A percentile compares a stretch with the other conserved stretches of the same genome.
These are phyloP conservation scores for Colletotrichum sp. DNA, from an alignment of 2,329 filamentous ascomycete species.

Conservation along the genomic window DNA sequence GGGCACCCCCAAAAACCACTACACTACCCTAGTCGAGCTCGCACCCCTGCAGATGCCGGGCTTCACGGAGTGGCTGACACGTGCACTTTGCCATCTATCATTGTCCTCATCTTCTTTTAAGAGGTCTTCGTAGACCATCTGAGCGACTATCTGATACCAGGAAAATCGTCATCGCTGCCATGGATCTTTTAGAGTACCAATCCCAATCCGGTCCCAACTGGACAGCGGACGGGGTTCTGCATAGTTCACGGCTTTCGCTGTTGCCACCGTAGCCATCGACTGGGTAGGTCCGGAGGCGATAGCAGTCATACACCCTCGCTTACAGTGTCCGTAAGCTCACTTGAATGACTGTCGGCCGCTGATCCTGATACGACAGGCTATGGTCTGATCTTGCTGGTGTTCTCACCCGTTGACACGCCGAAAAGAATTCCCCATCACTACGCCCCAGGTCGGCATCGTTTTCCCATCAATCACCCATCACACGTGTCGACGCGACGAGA, in stretches of 20 bases:
- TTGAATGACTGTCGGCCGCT: background rate
- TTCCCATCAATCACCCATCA: conserved; percentile 6
- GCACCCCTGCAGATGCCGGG: conserved; percentile 12
- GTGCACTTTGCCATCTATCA: background rate
- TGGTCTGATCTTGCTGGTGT: background rate
- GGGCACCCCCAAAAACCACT: conserved; percentile 5
- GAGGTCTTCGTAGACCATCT: background rate
- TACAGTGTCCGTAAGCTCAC: background rate
- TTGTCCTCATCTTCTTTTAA: background rate
- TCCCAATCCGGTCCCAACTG: background rate
- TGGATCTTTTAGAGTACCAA: background rate
- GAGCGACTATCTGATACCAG: background rate
- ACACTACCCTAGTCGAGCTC: conserved; percentile 6
- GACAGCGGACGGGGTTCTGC: background rate
- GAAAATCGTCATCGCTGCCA: background rate
- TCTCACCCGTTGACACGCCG: background rate
- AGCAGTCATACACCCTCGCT: background rate
- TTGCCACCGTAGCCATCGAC: background rate
- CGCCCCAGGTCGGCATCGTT: background rate
- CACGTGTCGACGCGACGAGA: background rate
- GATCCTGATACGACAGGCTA: background rate
- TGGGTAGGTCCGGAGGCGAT: background rate
- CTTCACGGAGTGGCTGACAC: conserved; percentile 9
- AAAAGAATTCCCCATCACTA: background rate
- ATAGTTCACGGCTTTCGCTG: background rate